Percentiles rank a stretch among this genome's conserved stretches.
Evolutionary conservation across 805 yeast species (phyloP).

Genomic region (Teunomyces funiuensis): DNA sequence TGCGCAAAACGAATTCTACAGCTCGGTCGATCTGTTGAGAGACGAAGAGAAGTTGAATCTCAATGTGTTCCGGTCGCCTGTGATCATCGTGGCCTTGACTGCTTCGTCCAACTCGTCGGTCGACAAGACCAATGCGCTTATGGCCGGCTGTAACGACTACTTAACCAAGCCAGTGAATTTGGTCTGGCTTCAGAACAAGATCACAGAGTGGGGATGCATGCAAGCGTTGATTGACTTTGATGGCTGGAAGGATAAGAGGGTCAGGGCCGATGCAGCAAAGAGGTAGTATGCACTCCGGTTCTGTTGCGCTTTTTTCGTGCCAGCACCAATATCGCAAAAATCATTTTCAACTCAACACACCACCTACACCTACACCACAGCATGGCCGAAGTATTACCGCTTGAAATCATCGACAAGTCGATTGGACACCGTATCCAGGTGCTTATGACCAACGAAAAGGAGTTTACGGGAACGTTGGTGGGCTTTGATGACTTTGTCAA

Average conservation of each 20-base stretch:
- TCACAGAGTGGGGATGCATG: conserved; percentile 99
- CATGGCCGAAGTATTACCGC: conserved; percentile 48
- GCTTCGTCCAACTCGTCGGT: conserved; percentile 79
- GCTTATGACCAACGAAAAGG: conserved; percentile 60
- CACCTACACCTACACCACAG: background rate
- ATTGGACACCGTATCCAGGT: conserved; percentile 80
- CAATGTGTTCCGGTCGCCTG: conserved; percentile 79
- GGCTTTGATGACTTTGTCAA: conserved; percentile 97
- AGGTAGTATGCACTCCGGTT: background rate
- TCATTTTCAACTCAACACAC: background rate
- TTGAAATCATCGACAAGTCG: conserved; percentile 85
- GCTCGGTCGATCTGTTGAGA: conserved; percentile 21
- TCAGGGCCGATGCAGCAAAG: conserved; percentile 1
- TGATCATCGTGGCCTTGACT: conserved; percentile 95
- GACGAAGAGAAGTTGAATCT: conserved; percentile 59
- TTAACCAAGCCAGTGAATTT: conserved; percentile 93
- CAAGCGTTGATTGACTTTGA: conserved; percentile 95
- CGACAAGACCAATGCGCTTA: conserved; percentile 86
- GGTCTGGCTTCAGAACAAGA: conserved; percentile 90
- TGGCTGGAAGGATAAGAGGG: conserved; percentile 60
- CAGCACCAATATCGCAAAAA: background rate
- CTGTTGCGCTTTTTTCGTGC: background rate
- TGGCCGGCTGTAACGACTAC: conserved; percentile 97
- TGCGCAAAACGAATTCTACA: conserved; percentile 40
- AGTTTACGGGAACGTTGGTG: conserved; percentile 82